A percentile compares a stretch with the other conserved stretches of the same genome.
phyloP scores from a whole-genome alignment of 2,329 filamentous ascomycete genomes.

The Stagonosporopsis tanaceti region DNA sequence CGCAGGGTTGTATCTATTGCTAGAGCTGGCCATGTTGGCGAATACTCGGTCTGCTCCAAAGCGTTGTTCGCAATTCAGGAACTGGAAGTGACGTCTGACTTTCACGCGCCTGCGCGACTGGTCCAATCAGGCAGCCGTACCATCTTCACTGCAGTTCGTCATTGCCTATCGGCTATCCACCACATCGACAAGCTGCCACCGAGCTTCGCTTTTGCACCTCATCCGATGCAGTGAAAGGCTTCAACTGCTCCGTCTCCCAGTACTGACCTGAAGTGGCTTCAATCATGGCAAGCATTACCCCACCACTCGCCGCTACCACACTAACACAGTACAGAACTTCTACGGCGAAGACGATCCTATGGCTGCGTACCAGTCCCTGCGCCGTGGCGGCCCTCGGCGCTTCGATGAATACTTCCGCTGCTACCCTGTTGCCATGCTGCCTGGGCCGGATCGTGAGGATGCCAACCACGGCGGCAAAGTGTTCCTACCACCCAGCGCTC shows the following conservation, averaged over 20 bases:
- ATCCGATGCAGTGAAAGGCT: background rate
- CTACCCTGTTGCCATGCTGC: constrained; percentile 94
- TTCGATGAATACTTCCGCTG: constrained; percentile 99
- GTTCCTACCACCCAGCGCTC: constrained; percentile 91
- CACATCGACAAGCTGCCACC: constrained; percentile 14
- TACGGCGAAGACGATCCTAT: constrained; percentile 63
- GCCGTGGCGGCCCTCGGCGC: constrained; percentile 67
- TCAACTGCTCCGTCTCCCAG: background rate
- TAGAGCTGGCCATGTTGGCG: constrained; percentile 39
- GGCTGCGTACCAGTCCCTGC: constrained; percentile 63
- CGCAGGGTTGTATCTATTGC: constrained; percentile 59
- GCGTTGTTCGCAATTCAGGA: background rate
- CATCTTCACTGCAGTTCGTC: constrained; percentile 25
- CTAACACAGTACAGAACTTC: constrained; percentile 51
- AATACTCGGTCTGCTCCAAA: background rate
- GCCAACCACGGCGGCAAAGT: constrained; percentile 98
- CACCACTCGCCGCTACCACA: constrained; percentile 25
- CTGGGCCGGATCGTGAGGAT: constrained; percentile 84
- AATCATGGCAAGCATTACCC: constrained; percentile 45
- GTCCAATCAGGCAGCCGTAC: constrained; percentile 31
- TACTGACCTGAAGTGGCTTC: background rate
- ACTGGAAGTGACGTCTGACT: constrained; percentile 20
- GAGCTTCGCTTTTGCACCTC: background rate
- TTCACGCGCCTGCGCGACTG: constrained; percentile 25
- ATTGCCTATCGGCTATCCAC: constrained; percentile 22